A percentile compares a stretch with the other conserved stretches of the same genome.
phyloP scores from a whole-genome alignment of 192 early-diverging fungal species.

The Geosiphon pyriformis region DNA sequence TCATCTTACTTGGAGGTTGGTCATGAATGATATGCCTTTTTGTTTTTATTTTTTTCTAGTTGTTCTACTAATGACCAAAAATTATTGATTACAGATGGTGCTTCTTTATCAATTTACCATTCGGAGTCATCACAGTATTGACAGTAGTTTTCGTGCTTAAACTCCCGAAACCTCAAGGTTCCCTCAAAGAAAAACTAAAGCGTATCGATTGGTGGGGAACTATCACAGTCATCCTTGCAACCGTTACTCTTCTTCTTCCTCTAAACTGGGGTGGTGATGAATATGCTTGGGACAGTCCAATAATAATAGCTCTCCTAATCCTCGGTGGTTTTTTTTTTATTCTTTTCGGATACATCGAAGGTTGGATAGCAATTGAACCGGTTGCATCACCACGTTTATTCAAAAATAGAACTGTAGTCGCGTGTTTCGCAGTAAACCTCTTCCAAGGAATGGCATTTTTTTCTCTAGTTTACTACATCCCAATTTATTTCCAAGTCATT shows the following conservation, averaged over 20 bases:
- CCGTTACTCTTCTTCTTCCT: slow-evolving; percentile 63
- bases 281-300: slow-evolving; percentile 63
- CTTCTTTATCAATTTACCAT: slow-evolving; percentile 84
- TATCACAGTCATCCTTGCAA: slow-evolving; percentile 39
- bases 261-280: slow-evolving; percentile 66
- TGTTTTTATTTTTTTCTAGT: not conserved
- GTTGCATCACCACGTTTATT: slow-evolving; percentile 62
- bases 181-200: slow-evolving; percentile 49
- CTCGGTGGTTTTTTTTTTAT: slow-evolving; percentile 43
- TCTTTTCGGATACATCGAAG: slow-evolving; percentile 53
- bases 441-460: slow-evolving; percentile 61
- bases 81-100: slow-evolving; percentile 38
- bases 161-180: slow-evolving; percentile 50
- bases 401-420: slow-evolving; percentile 52
- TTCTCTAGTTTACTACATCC: slow-evolving; percentile 69
- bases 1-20: slow-evolving; percentile 51
- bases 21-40: slow-evolving; percentile 32
- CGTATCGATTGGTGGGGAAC: slow-evolving; percentile 68
- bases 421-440: slow-evolving; percentile 56
- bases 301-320: slow-evolving; percentile 52
- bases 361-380: slow-evolving; percentile 66
- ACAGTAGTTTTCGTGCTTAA: slow-evolving; percentile 54
- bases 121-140: slow-evolving; percentile 60
- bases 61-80: not conserved
- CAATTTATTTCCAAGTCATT: slow-evolving; percentile 80